Evolutionary conservation across 805 yeast genomes (phyloP), one percentile per base, ranked within the genome.

Genomic region (Metschnikowia shivogae): DNA sequence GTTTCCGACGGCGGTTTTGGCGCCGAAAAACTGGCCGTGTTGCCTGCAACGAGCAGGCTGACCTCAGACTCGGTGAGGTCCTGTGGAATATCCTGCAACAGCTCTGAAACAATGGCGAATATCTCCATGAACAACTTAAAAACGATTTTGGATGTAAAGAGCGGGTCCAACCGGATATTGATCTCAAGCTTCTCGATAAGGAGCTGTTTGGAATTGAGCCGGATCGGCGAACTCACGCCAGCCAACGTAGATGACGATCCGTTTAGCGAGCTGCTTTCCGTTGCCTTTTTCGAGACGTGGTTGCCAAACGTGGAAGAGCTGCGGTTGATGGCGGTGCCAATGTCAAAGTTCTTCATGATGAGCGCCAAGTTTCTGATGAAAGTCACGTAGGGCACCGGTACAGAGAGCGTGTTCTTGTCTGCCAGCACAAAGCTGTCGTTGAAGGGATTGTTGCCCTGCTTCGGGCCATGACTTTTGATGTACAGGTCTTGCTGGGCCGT

Each of bases 181-280:
- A 71, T 67, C 48, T 72, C 76, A 34, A 72, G 56, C 54, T 71
- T 72, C 46, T 72, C 76, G 19, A 72, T 69, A 33, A 68, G 59
- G 34, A 72, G 59, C 44, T 72, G 76, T 32, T 62, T 61, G 13
- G 74, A 65, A 44, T 60, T 68, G 43, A 71, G 54, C 47, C 63
- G 62, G 37, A 70, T 69, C 12, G 76, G 76, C 13, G 74, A 68
- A 14, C 55, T 47, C 46, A 14, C 32, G 3, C 32, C 44, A 24
- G 35, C 22, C 29, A 39, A 10, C 7, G 42, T 39, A 19, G 42
- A 22, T 3, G 36, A 13, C 26, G 51, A 36, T 39, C 38, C 47
- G 34, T 24, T 32, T 24, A 43, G 36, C 3, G 44, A 40, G 14
- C 49, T 45, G 6, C 12, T 37, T 43, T 13, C 17, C 14, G 29